Conservation (phyloP, 2,329 filamentous ascomycete genomes). For the Colletotrichum sp. region DNA sequence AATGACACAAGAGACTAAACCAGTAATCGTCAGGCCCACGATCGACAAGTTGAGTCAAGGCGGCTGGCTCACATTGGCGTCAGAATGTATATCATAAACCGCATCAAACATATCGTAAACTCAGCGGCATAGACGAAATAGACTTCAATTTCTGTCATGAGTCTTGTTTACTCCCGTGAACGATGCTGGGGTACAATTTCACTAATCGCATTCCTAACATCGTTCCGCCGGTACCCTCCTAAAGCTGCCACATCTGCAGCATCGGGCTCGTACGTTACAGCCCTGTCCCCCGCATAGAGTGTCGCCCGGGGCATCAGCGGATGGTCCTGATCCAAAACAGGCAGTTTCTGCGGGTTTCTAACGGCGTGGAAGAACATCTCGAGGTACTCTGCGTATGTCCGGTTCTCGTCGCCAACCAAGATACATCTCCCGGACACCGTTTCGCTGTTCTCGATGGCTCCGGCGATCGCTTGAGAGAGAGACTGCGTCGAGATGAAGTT, state of each 20-base stretch:
- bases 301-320: background rate
- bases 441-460: background rate
- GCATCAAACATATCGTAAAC: background rate
- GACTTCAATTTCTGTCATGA: accelerated
- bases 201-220: background rate
- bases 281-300: background rate
- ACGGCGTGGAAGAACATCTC: background rate
- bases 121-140: background rate
- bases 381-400: background rate
- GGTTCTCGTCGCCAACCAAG: slow-evolving; percentile 1
- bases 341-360: background rate
- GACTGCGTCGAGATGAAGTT: slow-evolving; percentile 13
- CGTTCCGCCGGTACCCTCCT: background rate
- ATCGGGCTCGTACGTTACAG: background rate
- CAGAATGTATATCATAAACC: accelerated
- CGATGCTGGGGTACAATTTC: background rate
- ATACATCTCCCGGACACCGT: background rate
- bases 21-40: accelerated
- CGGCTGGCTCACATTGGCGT: background rate
- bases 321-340: background rate
- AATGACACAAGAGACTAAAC: background rate
- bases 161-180: background rate
- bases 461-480: background rate
- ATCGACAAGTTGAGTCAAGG: background rate
- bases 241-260: background rate